Evolutionary conservation across 768 basidiomycete species (phyloP), one percentile per base, ranked within the genome.

Genomic region (Leucocoprinus leucothites): DNA sequence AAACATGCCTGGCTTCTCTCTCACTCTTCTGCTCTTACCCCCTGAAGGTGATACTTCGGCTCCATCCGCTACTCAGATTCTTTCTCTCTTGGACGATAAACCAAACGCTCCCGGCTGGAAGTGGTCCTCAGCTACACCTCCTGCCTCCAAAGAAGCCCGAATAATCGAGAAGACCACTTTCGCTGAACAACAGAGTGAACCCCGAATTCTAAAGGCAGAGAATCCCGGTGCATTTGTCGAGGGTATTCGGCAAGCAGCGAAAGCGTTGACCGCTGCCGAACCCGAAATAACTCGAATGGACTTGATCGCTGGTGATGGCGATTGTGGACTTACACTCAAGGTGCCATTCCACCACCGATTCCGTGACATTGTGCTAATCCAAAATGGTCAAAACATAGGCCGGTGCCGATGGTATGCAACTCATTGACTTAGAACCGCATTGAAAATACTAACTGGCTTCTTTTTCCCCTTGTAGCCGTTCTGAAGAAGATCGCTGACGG

Each of bases 251-350:
- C 73, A 74, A 19, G 87, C 86, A 1, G 87, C 86, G 58, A 65
- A 81, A 18, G 84, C 82, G 1, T 71, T 98, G 57, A 81, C 93
- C 56, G 71, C 70, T 7, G 89, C 87, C 7, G 95, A 98, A 67
- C 84, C 89, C 1, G 93, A 94, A 60, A 93, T 99, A 58, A 98
- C 95, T 13, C 72, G 79, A 18, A 89, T 92, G 84, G 96, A 99
- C 67, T 86, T 81, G 55, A 87, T 98, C 51, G 90, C 91, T 1
- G 95, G 95, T 24, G 95, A 98, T 64, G 95, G 95, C 3, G 81
- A 82, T 60, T 81, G 79, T 55, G 81, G 81, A 9, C 69, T 81
- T 9, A 81, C 80, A 8, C 68, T 82, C 34, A 79, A 80, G 72
- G 76, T 76, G 53, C 9, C 38, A 38, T 2, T 28, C 16, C 0